Conservation (phyloP, 2,329 filamentous ascomycete species). For the Monosporascus sp. region DNA sequence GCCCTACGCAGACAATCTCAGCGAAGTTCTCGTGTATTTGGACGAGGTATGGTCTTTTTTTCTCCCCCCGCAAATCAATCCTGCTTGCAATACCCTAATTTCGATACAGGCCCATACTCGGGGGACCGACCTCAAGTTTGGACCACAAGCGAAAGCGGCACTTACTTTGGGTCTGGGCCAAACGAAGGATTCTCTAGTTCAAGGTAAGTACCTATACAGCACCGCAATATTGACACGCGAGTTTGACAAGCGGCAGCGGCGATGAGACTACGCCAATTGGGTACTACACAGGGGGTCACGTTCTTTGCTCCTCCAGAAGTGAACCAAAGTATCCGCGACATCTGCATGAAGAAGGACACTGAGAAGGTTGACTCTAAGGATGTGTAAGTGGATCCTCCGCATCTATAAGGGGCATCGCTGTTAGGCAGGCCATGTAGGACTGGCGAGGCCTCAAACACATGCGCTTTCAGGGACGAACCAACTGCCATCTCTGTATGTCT, state of each 20-base stretch:
- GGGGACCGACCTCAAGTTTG: conserved; percentile 55
- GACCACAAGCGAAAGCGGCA: conserved; percentile 39
- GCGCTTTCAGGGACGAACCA: background rate
- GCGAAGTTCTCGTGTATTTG: conserved; percentile 50
- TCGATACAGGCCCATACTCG: conserved; percentile 46
- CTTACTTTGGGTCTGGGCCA: conserved; percentile 52
- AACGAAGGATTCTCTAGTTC: conserved; percentile 57
- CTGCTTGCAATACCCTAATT: background rate
- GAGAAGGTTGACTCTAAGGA: conserved; percentile 39
- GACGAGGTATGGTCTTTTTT: conserved; percentile 37
- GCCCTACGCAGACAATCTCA: conserved; percentile 49
- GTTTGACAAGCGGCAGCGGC: conserved; percentile 41
- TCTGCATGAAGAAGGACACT: conserved; percentile 24
- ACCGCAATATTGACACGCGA: background rate
- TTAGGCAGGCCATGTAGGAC: too few species aligned
- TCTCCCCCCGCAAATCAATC: background rate
- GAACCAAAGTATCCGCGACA: conserved; percentile 53
- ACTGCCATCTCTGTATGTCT: background rate
- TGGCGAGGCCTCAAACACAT: too few species aligned
- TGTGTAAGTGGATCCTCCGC: conserved; percentile 27
- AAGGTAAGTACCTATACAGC: conserved; percentile 37
- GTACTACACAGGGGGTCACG: conserved; percentile 47
- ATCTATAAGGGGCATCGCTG: too few species aligned
- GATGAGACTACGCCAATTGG: conserved; percentile 59
- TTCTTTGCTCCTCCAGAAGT: conserved; percentile 51